Conservation (phyloP, 2,329 filamentous ascomycete genomes). For the Sporothrix brunneoviolacea region DNA sequence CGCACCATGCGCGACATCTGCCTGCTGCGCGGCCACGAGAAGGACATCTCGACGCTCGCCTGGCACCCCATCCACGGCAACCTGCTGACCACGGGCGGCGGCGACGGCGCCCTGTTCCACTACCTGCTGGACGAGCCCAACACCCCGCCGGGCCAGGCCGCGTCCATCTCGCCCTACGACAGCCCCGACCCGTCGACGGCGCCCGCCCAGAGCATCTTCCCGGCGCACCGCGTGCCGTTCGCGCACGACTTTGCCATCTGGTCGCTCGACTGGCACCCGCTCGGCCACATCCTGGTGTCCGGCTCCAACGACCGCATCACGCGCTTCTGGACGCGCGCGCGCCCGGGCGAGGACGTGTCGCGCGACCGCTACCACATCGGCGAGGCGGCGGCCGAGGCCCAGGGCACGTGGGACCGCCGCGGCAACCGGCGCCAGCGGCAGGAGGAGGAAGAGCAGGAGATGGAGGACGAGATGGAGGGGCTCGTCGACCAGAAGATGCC, state of each 20-base stretch:
- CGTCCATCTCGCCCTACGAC: constrained; percentile 78
- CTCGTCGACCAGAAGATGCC: constrained; percentile 86
- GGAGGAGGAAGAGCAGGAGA: constrained; percentile 89
- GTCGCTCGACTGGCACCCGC: constrained; percentile 96
- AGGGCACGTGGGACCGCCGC: constrained; percentile 87
- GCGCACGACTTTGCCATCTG: constrained; percentile 95
- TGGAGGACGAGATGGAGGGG: constrained; percentile 88
- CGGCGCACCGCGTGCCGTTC: constrained; percentile 77
- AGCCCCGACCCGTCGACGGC: constrained; percentile 71
- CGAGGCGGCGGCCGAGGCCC: constrained; percentile 83
- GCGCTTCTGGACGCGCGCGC: constrained; percentile 87
- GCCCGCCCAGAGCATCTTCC: constrained; percentile 83
- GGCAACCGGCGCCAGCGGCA: constrained; percentile 71
- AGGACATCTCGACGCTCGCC: constrained; percentile 84
- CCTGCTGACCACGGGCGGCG: constrained; percentile 81
- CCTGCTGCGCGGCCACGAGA: constrained; percentile 88
- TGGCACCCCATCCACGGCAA: constrained; percentile 94
- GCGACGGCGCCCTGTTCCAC: constrained; percentile 84
- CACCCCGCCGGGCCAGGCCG: constrained; percentile 46
- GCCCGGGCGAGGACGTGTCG: constrained; percentile 76
- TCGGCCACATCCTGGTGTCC: constrained; percentile 90
- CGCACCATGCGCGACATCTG: constrained; percentile 98
- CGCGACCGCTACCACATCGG: constrained; percentile 95
- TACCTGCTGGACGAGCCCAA: constrained; percentile 96
- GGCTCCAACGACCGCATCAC: constrained; percentile 96